Conservation (phyloP, 345 rosid species). For the Aethionema arabicum region DNA sequence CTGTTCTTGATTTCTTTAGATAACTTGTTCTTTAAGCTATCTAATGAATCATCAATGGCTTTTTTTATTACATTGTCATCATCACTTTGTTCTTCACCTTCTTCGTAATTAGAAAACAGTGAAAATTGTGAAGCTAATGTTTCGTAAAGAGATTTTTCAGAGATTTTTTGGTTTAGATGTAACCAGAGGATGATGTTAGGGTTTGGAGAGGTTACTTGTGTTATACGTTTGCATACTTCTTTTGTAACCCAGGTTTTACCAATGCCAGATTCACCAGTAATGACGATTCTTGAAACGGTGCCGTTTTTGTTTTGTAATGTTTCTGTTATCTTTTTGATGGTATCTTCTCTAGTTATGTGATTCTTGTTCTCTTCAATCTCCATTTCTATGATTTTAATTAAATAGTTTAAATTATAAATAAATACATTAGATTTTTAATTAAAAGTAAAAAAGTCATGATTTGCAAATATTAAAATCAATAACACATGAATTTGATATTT, state of each 20-base stretch:
- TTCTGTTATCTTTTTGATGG: neutral
- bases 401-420: too few relatives aligned
- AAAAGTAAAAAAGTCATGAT: too few relatives aligned
- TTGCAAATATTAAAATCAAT: too few relatives aligned
- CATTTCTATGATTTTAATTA: conserved; percentile 11
- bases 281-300: conserved; percentile 15
- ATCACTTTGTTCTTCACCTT: conserved; percentile 27
- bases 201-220: neutral
- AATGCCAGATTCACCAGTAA: conserved; percentile 39
- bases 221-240: conserved; percentile 17
- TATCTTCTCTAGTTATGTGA: conserved; percentile 6
- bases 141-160: conserved; percentile 24
- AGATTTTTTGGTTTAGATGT: conserved; percentile 26
- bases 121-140: conserved; percentile 44
- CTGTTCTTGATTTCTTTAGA: neutral
- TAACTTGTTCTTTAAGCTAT: conserved; percentile 11
- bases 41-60: neutral
- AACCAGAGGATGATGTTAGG: conserved; percentile 30
- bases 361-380: conserved; percentile 15
- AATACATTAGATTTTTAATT: too few relatives aligned
- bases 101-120: conserved; percentile 28
- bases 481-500: too few relatives aligned
- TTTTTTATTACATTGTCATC: neutral
- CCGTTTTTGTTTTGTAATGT: conserved; percentile 8
- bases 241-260: conserved; percentile 41